A percentile compares a stretch with the other conserved stretches of the same genome.
Evolutionary conservation across 345 rosid genomes (phyloP).

Genomic region (Linum lewisii): DNA sequence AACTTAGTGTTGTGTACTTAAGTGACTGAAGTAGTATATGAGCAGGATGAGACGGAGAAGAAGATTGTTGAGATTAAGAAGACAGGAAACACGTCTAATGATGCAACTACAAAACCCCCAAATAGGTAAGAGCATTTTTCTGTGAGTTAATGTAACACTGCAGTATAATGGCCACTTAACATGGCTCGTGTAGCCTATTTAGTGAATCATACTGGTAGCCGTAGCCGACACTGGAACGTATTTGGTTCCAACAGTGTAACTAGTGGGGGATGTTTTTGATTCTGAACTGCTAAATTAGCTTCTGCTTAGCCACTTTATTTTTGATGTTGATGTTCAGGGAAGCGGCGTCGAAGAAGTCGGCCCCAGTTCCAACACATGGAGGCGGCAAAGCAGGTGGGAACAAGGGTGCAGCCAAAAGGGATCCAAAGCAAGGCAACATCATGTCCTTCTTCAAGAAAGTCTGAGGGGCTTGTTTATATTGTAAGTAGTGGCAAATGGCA

Average conservation of each 20-base stretch:
- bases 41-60: conserved; percentile 46
- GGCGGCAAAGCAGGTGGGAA: conserved; percentile 53
- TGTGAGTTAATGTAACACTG: no score
- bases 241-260: no score
- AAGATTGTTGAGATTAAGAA: conserved; percentile 27
- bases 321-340: conserved; percentile 26
- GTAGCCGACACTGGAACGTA: no score
- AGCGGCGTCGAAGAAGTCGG: conserved; percentile 43
- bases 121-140: conserved; percentile 35
- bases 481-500: neutral
- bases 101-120: conserved; percentile 18
- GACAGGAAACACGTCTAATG: conserved; percentile 28
- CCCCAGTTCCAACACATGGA: conserved; percentile 30
- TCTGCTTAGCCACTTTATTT: neutral
- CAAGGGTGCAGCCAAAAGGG: conserved; percentile 67
- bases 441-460: conserved; percentile 67
- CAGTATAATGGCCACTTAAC: no score
- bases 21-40: conserved; percentile 91
- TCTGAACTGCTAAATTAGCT: neutral
- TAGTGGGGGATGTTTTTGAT: no score
- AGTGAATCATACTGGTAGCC: no score
- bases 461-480: conserved; percentile 9
- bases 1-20: conserved; percentile 9
- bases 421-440: conserved; percentile 87
- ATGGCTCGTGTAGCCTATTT: no score